Evolutionary conservation across 805 yeast species (phyloP).

Genomic region (Candida cerambycidarum): DNA sequence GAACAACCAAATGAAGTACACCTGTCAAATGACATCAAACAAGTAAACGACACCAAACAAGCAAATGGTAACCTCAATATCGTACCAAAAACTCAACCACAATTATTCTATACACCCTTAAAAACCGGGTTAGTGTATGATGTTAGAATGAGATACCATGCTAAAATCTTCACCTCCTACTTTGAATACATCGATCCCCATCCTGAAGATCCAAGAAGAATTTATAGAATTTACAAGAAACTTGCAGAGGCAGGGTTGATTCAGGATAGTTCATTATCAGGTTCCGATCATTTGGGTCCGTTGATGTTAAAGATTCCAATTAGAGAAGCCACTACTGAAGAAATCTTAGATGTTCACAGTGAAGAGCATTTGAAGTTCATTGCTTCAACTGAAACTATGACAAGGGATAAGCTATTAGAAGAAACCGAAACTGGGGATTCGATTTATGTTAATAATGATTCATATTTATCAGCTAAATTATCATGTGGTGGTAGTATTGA

Average conservation of each 20-base stretch:
- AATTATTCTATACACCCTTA: conserved; percentile 66
- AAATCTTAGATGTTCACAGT: conserved; percentile 83
- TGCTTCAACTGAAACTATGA: conserved; percentile 73
- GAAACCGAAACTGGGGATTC: conserved; percentile 93
- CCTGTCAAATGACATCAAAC: too few relatives aligned
- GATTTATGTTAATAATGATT: conserved; percentile 90
- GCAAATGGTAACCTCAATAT: conserved; percentile 7
- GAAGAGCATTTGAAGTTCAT: conserved; percentile 75
- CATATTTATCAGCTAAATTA: conserved; percentile 79
- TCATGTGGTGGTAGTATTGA: conserved; percentile 98
- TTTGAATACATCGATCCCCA: conserved; percentile 96
- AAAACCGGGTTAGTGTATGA: conserved; percentile 96
- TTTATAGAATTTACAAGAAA: conserved; percentile 88
- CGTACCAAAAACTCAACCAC: conserved; percentile 64
- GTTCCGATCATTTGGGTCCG: conserved; percentile 75
- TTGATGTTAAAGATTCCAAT: conserved; percentile 87
- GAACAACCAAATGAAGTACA: too few relatives aligned
- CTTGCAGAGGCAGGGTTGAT: conserved; percentile 93
- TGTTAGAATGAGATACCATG: conserved; percentile 96
- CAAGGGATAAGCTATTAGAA: conserved; percentile 69
- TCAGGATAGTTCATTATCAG: conserved; percentile 71
- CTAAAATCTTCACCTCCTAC: conserved; percentile 87
- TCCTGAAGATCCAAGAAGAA: conserved; percentile 97
- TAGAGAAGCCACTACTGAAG: conserved; percentile 84
- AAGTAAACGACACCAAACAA: neutral